Evolutionary conservation across 1,139 yeast genomes (phyloP).

Genomic region (Taphrina wiesneri): DNA sequence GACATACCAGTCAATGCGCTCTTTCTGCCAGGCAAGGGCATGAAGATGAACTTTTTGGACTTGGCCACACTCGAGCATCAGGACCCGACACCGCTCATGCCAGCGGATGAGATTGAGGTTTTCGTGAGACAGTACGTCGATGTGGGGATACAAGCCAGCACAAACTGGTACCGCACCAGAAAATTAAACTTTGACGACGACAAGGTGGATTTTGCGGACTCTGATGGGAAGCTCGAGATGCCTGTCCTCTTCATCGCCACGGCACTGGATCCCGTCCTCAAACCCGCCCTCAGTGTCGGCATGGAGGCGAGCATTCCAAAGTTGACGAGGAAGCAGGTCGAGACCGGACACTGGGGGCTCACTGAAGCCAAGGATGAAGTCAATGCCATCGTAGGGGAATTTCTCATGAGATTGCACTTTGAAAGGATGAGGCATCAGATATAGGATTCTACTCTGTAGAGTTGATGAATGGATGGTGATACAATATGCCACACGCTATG

Average conservation of each 20-base stretch:
- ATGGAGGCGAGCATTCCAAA: conserved; percentile 15
- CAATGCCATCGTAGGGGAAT: conserved; percentile 16
- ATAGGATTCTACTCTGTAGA: not conserved
- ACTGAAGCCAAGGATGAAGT: conserved; percentile 21
- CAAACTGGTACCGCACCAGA: conserved; percentile 30
- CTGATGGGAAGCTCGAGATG: conserved; percentile 7
- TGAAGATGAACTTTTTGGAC: conserved; percentile 1
- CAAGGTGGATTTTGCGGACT: not conserved
- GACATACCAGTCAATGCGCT: conserved; percentile 28
- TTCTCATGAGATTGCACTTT: conserved; percentile 8
- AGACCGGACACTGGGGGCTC: conserved; percentile 29
- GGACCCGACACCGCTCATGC: conserved; percentile 1
- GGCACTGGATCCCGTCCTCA: conserved; percentile 24
- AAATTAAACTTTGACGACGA: conserved; percentile 27
- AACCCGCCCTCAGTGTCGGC: conserved; percentile 13
- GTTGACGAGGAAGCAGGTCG: conserved; percentile 3
- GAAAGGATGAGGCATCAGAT: conserved; percentile 21
- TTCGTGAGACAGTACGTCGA: conserved; percentile 9
- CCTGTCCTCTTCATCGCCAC: conserved; percentile 30
- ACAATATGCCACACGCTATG: not conserved
- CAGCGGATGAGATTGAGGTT: conserved; percentile 13
- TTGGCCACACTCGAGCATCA: not conserved
- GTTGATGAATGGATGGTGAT: too few species aligned
- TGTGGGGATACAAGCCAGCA: conserved; percentile 1
- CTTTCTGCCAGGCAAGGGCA: conserved; percentile 27